Conservation (phyloP, 208 protist genomes). For the Leptomonas pyrrhocoris region DNA sequence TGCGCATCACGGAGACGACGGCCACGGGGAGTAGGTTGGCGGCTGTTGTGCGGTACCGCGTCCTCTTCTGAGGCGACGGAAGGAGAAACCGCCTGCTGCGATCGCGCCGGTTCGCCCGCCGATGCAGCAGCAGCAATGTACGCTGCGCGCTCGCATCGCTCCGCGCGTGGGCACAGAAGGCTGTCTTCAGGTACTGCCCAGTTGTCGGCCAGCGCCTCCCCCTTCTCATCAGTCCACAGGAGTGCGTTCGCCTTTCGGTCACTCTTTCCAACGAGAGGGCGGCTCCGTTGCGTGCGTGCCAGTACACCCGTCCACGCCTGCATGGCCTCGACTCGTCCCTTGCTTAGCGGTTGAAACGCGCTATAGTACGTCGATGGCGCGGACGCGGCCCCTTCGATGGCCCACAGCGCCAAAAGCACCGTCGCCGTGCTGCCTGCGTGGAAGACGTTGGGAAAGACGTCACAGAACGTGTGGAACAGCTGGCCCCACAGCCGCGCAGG, state of each 20-base stretch:
- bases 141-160: slow-evolving; percentile 7
- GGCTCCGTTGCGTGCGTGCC: too few relatives aligned
- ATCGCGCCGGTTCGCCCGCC: background rate
- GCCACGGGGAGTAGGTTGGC: background rate
- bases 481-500: slow-evolving; percentile 40
- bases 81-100: background rate
- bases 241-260: too few relatives aligned
- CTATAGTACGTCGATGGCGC: slow-evolving; percentile 22
- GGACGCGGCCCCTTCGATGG: slow-evolving; percentile 43
- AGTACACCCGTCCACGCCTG: slow-evolving; percentile 14
- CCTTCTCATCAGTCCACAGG: background rate
- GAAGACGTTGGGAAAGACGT: slow-evolving; percentile 62
- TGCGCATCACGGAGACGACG: background rate
- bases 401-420: slow-evolving; percentile 44
- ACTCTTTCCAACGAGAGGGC: too few relatives aligned
- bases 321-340: slow-evolving; percentile 26
- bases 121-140: background rate
- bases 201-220: background rate
- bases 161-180: slow-evolving; percentile 5
- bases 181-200: background rate
- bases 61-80: background rate
- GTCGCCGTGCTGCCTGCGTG: slow-evolving; percentile 50
- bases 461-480: slow-evolving; percentile 34
- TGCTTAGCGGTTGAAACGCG: slow-evolving; percentile 3
- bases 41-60: background rate